Percentiles rank a stretch among this genome's conserved stretches.
phyloP scores from a whole-genome alignment of 1,284 basidiomycete species.

The Leccinum pallidistipes region DNA sequence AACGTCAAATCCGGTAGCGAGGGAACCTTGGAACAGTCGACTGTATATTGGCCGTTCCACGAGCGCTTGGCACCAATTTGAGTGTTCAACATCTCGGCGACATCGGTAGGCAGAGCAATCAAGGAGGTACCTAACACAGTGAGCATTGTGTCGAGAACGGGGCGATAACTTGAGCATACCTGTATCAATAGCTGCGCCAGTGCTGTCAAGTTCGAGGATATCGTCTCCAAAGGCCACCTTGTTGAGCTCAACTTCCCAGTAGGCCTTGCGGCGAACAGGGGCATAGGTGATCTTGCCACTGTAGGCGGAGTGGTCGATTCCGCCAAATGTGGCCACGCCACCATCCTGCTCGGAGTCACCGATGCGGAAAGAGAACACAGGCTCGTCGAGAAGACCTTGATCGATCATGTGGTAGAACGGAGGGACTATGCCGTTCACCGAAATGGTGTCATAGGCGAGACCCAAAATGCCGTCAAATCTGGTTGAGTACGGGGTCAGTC shows the following conservation, averaged over 20 bases:
- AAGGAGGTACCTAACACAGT: constrained; percentile 73
- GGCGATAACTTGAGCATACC: constrained; percentile 46
- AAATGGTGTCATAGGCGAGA: constrained; percentile 94
- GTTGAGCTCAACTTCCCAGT: constrained; percentile 97
- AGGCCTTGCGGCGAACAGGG: constrained; percentile 93
- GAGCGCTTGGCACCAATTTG: constrained; percentile 91
- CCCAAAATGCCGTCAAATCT: constrained; percentile 97
- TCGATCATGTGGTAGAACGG: constrained; percentile 97
- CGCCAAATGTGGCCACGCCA: constrained; percentile 94
- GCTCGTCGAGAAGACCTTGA: constrained; percentile 79
- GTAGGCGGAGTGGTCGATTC: constrained; percentile 82
- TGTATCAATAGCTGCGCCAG: constrained; percentile 96
- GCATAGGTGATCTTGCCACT: constrained; percentile 85
- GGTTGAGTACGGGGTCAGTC: constrained; percentile 1
- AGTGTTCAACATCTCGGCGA: constrained; percentile 97
- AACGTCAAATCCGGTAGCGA: constrained; percentile 86
- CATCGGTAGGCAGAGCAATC: constrained; percentile 90
- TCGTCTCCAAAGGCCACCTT: constrained; percentile 86
- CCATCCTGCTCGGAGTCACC: constrained; percentile 87
- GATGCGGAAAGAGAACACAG: constrained; percentile 94
- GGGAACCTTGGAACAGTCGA: constrained; percentile 88
- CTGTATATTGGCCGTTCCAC: constrained; percentile 93
- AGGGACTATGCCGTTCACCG: constrained; percentile 91
- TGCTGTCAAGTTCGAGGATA: constrained; percentile 82
- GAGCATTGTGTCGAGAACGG: constrained; percentile 1